A percentile compares a stretch with the other conserved stretches of the same genome.
Evolutionary conservation across 805 yeast genomes (phyloP).

Genomic region (Ogataea minuta): DNA sequence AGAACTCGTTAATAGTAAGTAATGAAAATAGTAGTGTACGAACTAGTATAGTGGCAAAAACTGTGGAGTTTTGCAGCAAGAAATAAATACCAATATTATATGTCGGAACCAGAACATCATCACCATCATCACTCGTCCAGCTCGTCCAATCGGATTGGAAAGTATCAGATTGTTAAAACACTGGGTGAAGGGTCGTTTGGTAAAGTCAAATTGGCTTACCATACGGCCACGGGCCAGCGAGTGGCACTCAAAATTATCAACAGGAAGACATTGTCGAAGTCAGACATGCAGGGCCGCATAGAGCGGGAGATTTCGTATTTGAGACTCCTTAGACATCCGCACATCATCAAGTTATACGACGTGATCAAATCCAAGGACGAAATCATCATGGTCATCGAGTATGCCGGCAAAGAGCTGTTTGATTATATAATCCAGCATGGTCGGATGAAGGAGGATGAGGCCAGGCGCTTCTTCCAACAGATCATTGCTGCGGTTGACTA

Average conservation of each 20-base stretch:
- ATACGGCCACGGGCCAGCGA: conserved; percentile 83
- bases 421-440: conserved; percentile 95
- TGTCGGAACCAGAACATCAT: conserved; percentile 17
- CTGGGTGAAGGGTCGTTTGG: conserved; percentile 97
- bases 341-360: conserved; percentile 91
- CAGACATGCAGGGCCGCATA: conserved; percentile 95
- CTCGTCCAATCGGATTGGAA: conserved; percentile 60
- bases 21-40: conserved; percentile 6
- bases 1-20: conserved; percentile 61
- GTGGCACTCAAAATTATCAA: conserved; percentile 94
- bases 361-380: conserved; percentile 94
- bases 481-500: conserved; percentile 95
- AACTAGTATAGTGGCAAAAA: conserved; percentile 1
- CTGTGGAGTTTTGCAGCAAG: conserved; percentile 10
- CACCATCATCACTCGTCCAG: conserved; percentile 23
- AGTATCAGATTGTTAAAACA: conserved; percentile 89
- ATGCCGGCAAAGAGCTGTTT: conserved; percentile 93
- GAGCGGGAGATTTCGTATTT: conserved; percentile 93
- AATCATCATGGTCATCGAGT: conserved; percentile 95
- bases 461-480: conserved; percentile 91
- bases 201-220: conserved; percentile 89
- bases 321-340: conserved; percentile 88
- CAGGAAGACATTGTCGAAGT: conserved; percentile 85
- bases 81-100: conserved; percentile 8
- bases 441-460: conserved; percentile 88